Percentiles rank a stretch among this genome's conserved stretches.
phyloP scores from a whole-genome alignment of 176 grass and related monocot species.

The Canna indica region DNA sequence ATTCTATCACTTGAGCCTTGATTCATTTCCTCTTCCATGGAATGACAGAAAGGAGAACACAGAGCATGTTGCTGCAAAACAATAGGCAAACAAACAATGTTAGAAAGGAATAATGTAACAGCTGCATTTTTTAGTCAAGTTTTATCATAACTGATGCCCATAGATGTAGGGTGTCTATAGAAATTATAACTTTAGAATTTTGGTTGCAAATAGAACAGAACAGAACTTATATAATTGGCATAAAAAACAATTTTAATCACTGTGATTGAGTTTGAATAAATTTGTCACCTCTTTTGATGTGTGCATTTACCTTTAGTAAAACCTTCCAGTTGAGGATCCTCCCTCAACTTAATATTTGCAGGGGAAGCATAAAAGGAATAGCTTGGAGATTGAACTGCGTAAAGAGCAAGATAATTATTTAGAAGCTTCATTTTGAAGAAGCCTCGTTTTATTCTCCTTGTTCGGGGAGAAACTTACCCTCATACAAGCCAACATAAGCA shows the following conservation, averaged over 20 bases:
- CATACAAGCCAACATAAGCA: neutral
- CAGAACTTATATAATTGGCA: too few species aligned
- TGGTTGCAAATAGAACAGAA: too few species aligned
- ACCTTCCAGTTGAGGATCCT: neutral
- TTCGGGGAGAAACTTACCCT: neutral
- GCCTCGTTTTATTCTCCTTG: neutral
- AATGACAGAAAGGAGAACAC: slow-evolving; percentile 9
- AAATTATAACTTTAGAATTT: too few species aligned
- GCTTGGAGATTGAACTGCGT: slow-evolving; percentile 1
- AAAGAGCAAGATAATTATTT: neutral
- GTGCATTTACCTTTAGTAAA: slow-evolving; percentile 9
- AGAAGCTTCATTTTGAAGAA: too few species aligned
- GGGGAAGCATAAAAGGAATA: neutral
- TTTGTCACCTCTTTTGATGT: too few species aligned
- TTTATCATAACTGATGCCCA: too few species aligned
- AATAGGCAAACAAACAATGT: neutral
- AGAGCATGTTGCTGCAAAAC: slow-evolving; percentile 6
- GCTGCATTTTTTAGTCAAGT: neutral
- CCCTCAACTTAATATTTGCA: neutral
- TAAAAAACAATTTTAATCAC: too few species aligned
- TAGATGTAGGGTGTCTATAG: too few species aligned
- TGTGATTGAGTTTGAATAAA: too few species aligned
- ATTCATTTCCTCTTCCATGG: neutral
- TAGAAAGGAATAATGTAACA: neutral
- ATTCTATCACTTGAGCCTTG: neutral